Evolutionary conservation across 2,329 filamentous ascomycete species (phyloP).

Genomic region (Anthostomella pinea): DNA sequence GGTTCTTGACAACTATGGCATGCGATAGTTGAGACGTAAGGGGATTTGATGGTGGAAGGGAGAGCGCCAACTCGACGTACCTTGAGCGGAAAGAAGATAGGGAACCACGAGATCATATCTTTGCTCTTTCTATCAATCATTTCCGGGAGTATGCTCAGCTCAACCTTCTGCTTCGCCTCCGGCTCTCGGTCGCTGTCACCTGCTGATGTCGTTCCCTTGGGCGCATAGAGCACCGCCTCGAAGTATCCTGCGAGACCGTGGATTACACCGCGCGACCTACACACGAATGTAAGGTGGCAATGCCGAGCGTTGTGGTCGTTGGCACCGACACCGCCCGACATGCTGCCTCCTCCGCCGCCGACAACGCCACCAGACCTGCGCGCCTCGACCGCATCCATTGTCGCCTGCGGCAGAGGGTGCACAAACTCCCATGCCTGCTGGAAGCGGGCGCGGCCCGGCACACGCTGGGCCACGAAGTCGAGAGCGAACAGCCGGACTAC

Average conservation of each 20-base stretch:
- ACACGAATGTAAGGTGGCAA: slow-evolving; percentile 74
- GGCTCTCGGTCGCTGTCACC: slow-evolving; percentile 30
- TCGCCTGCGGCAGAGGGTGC: slow-evolving; percentile 65
- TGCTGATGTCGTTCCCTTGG: slow-evolving; percentile 31
- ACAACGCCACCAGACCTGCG: slow-evolving; percentile 63
- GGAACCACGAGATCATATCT: slow-evolving; percentile 99
- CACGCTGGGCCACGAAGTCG: slow-evolving; percentile 73
- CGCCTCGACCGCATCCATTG: slow-evolving; percentile 53
- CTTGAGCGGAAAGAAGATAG: slow-evolving; percentile 95
- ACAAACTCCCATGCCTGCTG: slow-evolving; percentile 78
- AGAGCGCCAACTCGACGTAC: slow-evolving; percentile 45
- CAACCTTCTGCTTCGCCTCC: slow-evolving; percentile 56
- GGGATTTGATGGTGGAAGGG: background rate
- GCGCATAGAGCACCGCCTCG: slow-evolving; percentile 86
- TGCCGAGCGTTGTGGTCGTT: slow-evolving; percentile 92
- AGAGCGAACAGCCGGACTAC: slow-evolving; percentile 90
- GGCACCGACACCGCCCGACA: slow-evolving; percentile 71
- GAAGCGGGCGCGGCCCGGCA: slow-evolving; percentile 59
- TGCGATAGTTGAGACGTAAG: background rate
- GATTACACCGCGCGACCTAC: slow-evolving; percentile 74
- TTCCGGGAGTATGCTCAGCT: slow-evolving; percentile 89
- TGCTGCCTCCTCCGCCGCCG: slow-evolving; percentile 67
- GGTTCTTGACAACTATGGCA: background rate
- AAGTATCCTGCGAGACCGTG: slow-evolving; percentile 95
- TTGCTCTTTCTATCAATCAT: slow-evolving; percentile 90